Evolutionary conservation across 2,329 filamentous ascomycete genomes (phyloP).

Genomic region (Tympanopsis confertula): DNA sequence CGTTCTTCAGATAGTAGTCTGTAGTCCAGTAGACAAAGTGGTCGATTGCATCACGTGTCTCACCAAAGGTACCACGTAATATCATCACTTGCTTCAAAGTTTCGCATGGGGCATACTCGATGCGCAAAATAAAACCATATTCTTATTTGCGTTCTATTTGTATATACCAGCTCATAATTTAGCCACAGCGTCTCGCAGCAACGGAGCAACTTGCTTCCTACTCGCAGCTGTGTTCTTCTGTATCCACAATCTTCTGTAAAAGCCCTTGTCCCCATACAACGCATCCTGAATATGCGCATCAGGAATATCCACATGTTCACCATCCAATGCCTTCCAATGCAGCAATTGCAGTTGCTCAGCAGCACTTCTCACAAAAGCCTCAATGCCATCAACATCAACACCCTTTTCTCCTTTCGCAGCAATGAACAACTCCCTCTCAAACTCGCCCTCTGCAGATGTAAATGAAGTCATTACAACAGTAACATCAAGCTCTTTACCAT

Average conservation of each 20-base stretch:
- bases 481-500: conserved; percentile 31
- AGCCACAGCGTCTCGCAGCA: conserved; percentile 35
- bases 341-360: not conserved
- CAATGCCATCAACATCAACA: conserved; percentile 5
- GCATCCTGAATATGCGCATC: not conserved
- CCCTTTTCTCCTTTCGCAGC: conserved; percentile 12
- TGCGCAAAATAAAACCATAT: no score
- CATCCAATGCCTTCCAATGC: not conserved
- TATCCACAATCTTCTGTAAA: conserved; percentile 37
- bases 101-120: no score
- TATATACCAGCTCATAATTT: no score
- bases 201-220: conserved; percentile 50
- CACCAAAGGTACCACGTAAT: no score
- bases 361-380: not conserved
- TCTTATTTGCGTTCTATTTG: no score
- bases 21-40: no score
- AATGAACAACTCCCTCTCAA: conserved; percentile 38
- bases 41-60: no score
- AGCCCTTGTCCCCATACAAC: conserved; percentile 5
- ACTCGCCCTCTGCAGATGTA: conserved; percentile 22
- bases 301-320: not conserved
- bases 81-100: no score
- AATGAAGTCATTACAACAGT: conserved; percentile 49
- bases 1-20: no score
- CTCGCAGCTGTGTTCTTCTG: conserved; percentile 44